A percentile compares a stretch with the other conserved stretches of the same genome.
Evolutionary conservation across 805 yeast species (phyloP).

Genomic region (Zygosaccharomyces lentus): DNA sequence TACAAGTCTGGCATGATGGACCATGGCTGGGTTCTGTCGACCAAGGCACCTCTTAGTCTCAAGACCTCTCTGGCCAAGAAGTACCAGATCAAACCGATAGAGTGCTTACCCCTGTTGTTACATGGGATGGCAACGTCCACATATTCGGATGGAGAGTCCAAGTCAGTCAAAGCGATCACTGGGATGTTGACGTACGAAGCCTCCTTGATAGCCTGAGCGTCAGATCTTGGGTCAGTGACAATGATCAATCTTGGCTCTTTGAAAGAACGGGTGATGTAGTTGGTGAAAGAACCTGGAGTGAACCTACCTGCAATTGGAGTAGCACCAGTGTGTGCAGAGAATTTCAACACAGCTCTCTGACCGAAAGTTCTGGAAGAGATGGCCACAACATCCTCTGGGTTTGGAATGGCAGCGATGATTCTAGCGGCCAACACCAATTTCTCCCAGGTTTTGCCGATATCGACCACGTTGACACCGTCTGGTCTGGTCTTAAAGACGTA

Average conservation of each 20-base stretch:
- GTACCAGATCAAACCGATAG: constrained; percentile 99
- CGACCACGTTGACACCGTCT: constrained; percentile 98
- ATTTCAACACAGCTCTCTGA: constrained; percentile 99
- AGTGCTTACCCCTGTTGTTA: constrained; percentile 99
- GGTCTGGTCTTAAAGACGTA: constrained; percentile 98
- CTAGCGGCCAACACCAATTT: constrained; percentile 95
- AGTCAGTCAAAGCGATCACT: constrained; percentile 97
- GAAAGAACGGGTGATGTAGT: constrained; percentile 99
- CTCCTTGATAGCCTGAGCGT: constrained; percentile 99
- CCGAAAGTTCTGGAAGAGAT: constrained; percentile 99
- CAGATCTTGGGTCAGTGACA: constrained; percentile 99
- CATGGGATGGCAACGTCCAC: constrained; percentile 99
- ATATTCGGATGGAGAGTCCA: constrained; percentile 98
- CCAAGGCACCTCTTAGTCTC: constrained; percentile 96
- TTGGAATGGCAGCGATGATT: constrained; percentile 98
- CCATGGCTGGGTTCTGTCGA: constrained; percentile 97
- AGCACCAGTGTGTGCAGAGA: constrained; percentile 99
- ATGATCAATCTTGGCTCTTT: constrained; percentile 99
- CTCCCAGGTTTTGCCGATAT: constrained; percentile 99
- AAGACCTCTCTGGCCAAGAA: constrained; percentile 98
- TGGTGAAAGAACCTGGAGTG: constrained; percentile 99
- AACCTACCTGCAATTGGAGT: constrained; percentile 99
- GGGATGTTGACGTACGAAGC: constrained; percentile 99
- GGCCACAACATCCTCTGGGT: constrained; percentile 97
- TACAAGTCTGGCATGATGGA: constrained; percentile 99